Base-by-base conservation (phyloP, 306 rosid species). In the Sophora flavescens region DNA sequence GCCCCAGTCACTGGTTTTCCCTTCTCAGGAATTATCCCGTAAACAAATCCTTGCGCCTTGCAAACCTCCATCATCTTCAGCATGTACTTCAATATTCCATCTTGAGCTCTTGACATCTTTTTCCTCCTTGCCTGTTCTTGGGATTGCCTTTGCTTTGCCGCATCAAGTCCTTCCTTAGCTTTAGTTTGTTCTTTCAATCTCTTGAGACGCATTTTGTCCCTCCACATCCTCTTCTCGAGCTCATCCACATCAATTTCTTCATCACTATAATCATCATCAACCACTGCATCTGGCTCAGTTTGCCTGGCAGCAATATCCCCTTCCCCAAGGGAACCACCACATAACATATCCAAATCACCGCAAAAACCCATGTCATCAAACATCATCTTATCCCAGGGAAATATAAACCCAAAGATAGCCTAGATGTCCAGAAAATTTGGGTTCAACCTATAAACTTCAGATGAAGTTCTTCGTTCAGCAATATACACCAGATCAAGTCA, bases 51-150 rank as follows among this genome's bases (percentile, higher is more conserved):
- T 58, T 91, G 93, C 5, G 98, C 98, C 77, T 93, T 88, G 72
- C 98, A 93, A 45, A 89, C 91, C 82, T 93, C 98, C 95, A 93
- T 93, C 91, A 93, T 93, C 74, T 91, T 93, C 82, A 93, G 78
- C 98, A 93, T 93, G 80, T 91, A 93, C 62, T 89, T 93, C 77
- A 93, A 50, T 47, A 93, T 93, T 8, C 95, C 97, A 56, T 93
- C 98, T 57, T 93, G 98, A 36, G 98, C 98, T 70, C 96, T 78
- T 0, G 98, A 89, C 97, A 93, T 93, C 87, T 91, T 93, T 71
- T 91, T 93, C 89, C 97, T 88, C 86, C 96, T 83, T 0, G 97
- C 96, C 67, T 93, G 95, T 18, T 91, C 98, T 33, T 89, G 93
- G 9, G 96, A 86, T 39, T 93, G 98, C 8, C 90, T 81, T 71